Evolutionary conservation across 495 filamentous ascomycete species (phyloP).

Genomic region (Trichoderma reesei): DNA sequence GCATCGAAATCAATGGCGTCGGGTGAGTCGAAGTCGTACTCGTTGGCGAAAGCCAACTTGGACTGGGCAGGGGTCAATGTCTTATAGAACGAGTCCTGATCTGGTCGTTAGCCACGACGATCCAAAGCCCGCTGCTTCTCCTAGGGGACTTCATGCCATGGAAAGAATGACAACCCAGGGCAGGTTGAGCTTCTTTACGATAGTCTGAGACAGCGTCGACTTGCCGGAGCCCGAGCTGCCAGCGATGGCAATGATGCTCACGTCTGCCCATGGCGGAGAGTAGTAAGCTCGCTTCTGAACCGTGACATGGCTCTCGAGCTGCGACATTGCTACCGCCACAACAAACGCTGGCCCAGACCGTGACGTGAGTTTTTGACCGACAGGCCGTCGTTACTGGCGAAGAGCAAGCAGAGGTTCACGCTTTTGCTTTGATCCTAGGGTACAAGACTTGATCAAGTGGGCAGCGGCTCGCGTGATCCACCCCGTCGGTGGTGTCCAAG

Average conservation of each 20-base stretch:
- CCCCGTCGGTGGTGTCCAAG: background rate
- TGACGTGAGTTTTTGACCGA: background rate
- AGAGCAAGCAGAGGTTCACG: background rate
- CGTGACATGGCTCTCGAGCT: conserved; percentile 22
- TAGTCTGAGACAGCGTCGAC: conserved; percentile 87
- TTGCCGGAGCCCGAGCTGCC: conserved; percentile 95
- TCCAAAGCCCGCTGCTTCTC: conserved; percentile 5
- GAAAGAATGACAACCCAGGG: conserved; percentile 97
- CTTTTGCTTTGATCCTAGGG: conserved; percentile 3
- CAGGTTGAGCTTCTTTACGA: conserved; percentile 78
- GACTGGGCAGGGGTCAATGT: conserved; percentile 64
- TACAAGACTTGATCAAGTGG: background rate
- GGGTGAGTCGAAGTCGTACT: conserved; percentile 93
- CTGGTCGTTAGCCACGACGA: conserved; percentile 9
- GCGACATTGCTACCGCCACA: conserved; percentile 13
- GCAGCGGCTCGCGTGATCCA: conserved; percentile 5
- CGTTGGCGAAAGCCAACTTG: conserved; percentile 67
- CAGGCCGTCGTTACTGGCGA: conserved; percentile 2
- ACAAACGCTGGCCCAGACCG: background rate
- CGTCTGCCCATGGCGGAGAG: conserved; percentile 85
- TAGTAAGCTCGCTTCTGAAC: conserved; percentile 55
- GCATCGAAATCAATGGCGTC: conserved; percentile 92
- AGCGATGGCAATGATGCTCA: conserved; percentile 91
- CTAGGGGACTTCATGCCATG: conserved; percentile 53
- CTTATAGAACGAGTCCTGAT: conserved; percentile 94